Evolutionary conservation across 345 rosid genomes (phyloP), one percentile per base, ranked within the genome.

Genomic region (Euphorbia lathyris): DNA sequence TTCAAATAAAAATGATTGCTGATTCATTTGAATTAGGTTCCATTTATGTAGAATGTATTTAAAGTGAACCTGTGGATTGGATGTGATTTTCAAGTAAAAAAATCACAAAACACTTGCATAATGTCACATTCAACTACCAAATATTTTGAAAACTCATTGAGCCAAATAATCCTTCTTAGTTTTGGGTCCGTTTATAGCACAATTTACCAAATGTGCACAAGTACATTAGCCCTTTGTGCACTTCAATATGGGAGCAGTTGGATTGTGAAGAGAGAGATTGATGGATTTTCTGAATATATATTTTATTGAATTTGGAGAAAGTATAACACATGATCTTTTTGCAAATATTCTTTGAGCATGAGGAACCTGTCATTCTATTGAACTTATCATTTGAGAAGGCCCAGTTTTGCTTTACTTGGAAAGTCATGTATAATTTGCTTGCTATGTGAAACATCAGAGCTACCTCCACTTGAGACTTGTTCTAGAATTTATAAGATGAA

Each of bases 161-260:
- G 26, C 57, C 57, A 6, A 51, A 51, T 55, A 45, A 55, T 55
- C 58, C 27, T 55, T 55, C 1, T 22, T 55, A 20, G 10, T 55
- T 22, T 7, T 34, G 23, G 64, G 5, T n/a, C n/a, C n/a, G n/a
- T 45, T 45, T 45, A 45, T 45, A 45, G 51, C 51, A 12, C 51
- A 9, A n/a, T 60, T 30, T 38, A 32, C 43, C 9, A 14, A 8
- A 14, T 58, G 38, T 58, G 9, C 38, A 14, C 8, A 4, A n/a
- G 9, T 3, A 7, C 23, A 7, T 8, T 55, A 9, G 13, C 29
- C 1, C 13, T 45, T 60, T 60, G 40, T 34, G 23, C 38, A 22
- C 43, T 60, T 60, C 43, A 60, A 60, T 34, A 34, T 60, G 64
- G 25, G 64, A 60, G 58, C 36, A 19, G 0, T 60, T 17, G 43